Evolutionary conservation across 2,329 filamentous ascomycete genomes (phyloP).

Genomic region (Aspergillus fructus): DNA sequence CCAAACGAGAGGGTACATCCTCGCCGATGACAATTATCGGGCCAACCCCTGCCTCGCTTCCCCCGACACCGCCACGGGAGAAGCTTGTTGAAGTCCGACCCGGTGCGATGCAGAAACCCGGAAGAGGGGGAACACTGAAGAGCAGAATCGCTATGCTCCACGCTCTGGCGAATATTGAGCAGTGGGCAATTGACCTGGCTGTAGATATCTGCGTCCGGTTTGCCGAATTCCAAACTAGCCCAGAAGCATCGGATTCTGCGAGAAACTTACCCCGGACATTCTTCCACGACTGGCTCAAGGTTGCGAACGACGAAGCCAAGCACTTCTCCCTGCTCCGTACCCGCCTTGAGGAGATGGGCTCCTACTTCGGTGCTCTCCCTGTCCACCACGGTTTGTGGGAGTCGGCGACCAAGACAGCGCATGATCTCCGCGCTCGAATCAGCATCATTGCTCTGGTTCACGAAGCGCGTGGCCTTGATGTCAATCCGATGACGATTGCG

Average conservation of each 20-base stretch:
- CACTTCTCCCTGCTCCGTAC: slow-evolving; percentile 49
- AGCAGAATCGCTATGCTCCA: slow-evolving; percentile 50
- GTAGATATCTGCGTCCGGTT: slow-evolving; percentile 51
- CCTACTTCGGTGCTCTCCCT: slow-evolving; percentile 45
- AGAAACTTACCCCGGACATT: slow-evolving; percentile 43
- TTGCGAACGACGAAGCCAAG: slow-evolving; percentile 50
- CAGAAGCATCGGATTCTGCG: slow-evolving; percentile 15
- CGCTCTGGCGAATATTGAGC: slow-evolving; percentile 50
- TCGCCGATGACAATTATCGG: slow-evolving; percentile 45
- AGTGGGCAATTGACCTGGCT: slow-evolving; percentile 51
- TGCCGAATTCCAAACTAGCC: slow-evolving; percentile 42
- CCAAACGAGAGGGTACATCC: slow-evolving; percentile 37
- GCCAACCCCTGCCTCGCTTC: slow-evolving; percentile 34
- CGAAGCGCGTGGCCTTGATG: slow-evolving; percentile 48
- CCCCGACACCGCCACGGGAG: slow-evolving; percentile 44
- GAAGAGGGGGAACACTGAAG: slow-evolving; percentile 45
- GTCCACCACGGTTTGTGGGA: slow-evolving; percentile 50
- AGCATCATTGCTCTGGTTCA: slow-evolving; percentile 51
- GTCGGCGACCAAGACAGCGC: slow-evolving; percentile 43
- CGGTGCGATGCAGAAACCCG: slow-evolving; percentile 41
- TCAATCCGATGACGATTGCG: slow-evolving; percentile 50
- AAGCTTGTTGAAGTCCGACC: slow-evolving; percentile 41
- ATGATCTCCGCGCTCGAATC: slow-evolving; percentile 48
- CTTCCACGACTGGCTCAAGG: slow-evolving; percentile 51
- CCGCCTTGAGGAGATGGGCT: slow-evolving; percentile 47